Conservation (phyloP, 202 grass and related monocot genomes). For the Carex arenaria region DNA sequence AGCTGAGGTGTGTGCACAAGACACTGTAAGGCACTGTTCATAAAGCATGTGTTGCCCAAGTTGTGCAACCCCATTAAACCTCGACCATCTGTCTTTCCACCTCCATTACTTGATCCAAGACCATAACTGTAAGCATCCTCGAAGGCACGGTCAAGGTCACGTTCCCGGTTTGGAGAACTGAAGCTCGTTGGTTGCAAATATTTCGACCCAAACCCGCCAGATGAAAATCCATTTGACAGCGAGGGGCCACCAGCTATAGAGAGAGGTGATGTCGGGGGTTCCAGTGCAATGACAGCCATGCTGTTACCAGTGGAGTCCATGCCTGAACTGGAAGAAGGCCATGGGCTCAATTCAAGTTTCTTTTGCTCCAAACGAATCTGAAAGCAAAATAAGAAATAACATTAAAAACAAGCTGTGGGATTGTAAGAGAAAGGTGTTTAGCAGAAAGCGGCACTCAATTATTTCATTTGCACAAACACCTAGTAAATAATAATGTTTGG, state of each 20-base stretch:
- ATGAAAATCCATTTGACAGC: conserved; percentile 72
- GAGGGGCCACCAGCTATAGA: conserved; percentile 82
- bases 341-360: conserved; percentile 26
- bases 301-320: conserved; percentile 62
- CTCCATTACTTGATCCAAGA: conserved; percentile 38
- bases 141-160: conserved; percentile 25
- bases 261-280: conserved; percentile 69
- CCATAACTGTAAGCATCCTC: conserved; percentile 54
- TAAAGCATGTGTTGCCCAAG: conserved; percentile 98
- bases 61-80: conserved; percentile 92
- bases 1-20: conserved; percentile 89
- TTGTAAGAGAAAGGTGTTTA: not conserved
- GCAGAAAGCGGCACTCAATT: not conserved
- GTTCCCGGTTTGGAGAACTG: conserved; percentile 46
- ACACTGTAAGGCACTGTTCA: conserved; percentile 94
- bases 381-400: conserved; percentile 25
- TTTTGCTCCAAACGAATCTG: conserved; percentile 75
- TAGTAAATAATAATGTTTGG: not conserved
- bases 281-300: conserved; percentile 72
- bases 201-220: conserved; percentile 47
- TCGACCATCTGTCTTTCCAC: conserved; percentile 42
- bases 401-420: not conserved
- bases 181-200: conserved; percentile 63
- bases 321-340: conserved; percentile 30
- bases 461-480: not conserved